Evolutionary conservation across 2,329 filamentous ascomycete genomes (phyloP).

Genomic region (Blumeria graminis): DNA sequence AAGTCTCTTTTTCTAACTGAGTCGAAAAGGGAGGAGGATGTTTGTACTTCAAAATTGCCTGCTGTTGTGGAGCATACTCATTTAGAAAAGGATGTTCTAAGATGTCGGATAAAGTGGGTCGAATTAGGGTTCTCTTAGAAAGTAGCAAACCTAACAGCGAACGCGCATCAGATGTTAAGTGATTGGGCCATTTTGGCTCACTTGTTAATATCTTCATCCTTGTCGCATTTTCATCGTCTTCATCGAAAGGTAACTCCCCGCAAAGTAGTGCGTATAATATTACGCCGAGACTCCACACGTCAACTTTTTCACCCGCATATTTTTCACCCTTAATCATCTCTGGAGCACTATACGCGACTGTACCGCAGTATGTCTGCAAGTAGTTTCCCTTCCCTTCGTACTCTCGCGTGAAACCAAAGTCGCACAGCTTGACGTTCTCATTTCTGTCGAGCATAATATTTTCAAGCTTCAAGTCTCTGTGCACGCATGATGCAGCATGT

Average conservation of each 20-base stretch:
- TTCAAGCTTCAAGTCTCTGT: slow-evolving; percentile 89
- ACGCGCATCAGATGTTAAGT: slow-evolving; percentile 54
- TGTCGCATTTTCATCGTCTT: slow-evolving; percentile 76
- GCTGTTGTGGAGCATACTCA: slow-evolving; percentile 69
- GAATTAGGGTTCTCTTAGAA: slow-evolving; percentile 67
- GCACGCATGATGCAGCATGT: slow-evolving; percentile 83
- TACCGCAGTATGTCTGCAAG: slow-evolving; percentile 91
- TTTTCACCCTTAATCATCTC: slow-evolving; percentile 98
- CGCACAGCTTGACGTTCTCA: slow-evolving; percentile 90
- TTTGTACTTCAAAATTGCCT: slow-evolving; percentile 65
- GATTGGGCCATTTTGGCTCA: slow-evolving; percentile 65
- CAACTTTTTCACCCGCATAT: slow-evolving; percentile 92
- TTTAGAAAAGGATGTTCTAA: slow-evolving; percentile 68
- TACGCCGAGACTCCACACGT: slow-evolving; percentile 79
- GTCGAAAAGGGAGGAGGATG: slow-evolving; percentile 68
- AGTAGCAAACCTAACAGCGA: slow-evolving; percentile 57
- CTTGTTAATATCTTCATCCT: slow-evolving; percentile 64
- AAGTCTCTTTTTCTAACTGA: slow-evolving; percentile 63
- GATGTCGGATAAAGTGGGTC: slow-evolving; percentile 65
- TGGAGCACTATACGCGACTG: slow-evolving; percentile 88
- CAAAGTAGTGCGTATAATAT: slow-evolving; percentile 65
- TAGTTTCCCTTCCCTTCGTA: slow-evolving; percentile 91
- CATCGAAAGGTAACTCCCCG: slow-evolving; percentile 81
- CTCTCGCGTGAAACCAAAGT: slow-evolving; percentile 94
- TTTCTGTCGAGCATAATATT: slow-evolving; percentile 91